Percentiles rank a stretch among this genome's conserved stretches.
Evolutionary conservation across 208 protist species (phyloP).

Genomic region (Crithidia expoeki): DNA sequence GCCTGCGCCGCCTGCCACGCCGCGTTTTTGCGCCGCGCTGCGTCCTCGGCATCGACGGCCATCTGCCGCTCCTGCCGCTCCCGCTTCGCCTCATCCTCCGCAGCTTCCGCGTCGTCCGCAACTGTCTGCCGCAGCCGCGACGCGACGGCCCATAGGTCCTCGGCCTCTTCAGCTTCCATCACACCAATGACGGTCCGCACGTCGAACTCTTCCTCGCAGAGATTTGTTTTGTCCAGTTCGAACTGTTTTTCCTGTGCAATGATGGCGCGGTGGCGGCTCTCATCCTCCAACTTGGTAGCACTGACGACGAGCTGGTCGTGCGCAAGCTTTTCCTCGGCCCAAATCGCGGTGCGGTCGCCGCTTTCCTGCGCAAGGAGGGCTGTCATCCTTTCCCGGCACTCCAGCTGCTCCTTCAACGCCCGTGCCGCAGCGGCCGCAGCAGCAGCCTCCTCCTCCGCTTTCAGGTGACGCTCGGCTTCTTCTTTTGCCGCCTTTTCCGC

Average conservation of each 20-base stretch:
- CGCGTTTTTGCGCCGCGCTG: slow-evolving; percentile 2
- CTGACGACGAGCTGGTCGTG: slow-evolving; percentile 4
- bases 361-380: slow-evolving; percentile 25
- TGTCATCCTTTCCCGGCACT: background rate
- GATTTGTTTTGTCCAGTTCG: slow-evolving; percentile 11
- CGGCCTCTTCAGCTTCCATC: slow-evolving; percentile 13
- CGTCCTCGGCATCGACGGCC: slow-evolving; percentile 7
- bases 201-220: slow-evolving; percentile 21
- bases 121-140: slow-evolving; percentile 18
- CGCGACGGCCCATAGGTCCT: slow-evolving; percentile 22
- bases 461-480: slow-evolving; percentile 4
- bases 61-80: slow-evolving; percentile 12
- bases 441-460: slow-evolving; percentile 19
- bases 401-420: slow-evolving; percentile 10
- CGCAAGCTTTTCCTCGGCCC: slow-evolving; percentile 4
- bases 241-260: slow-evolving; percentile 4
- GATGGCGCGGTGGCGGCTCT: background rate
- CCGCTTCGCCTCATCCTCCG: slow-evolving; percentile 11
- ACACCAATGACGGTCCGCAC: slow-evolving; percentile 3
- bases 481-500: background rate
- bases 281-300: background rate
- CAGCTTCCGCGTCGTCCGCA: slow-evolving; percentile 2
- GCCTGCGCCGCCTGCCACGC: slow-evolving; percentile 9
- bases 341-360: background rate
- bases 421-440: background rate